phyloP scores from a whole-genome alignment of 805 yeast species.

The Pichia kluyveri region DNA sequence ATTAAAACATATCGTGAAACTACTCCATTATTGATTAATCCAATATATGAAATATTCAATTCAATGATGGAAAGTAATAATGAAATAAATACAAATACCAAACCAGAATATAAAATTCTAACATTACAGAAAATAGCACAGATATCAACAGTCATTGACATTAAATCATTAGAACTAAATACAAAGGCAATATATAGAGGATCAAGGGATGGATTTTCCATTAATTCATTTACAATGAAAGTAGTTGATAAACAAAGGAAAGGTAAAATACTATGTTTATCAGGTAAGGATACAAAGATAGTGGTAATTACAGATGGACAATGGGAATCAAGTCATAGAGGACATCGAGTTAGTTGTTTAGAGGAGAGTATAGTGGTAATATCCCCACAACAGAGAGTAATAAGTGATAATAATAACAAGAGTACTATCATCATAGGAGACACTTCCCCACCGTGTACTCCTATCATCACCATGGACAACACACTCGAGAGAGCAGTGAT shows the following conservation, averaged over 20 bases:
- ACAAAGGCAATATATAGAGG: constrained; percentile 63
- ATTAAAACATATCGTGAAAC: neutral
- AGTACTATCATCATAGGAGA: too few species aligned
- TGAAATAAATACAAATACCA: neutral
- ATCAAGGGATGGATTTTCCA: constrained; percentile 74
- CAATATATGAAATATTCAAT: neutral
- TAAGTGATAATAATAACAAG: too few species aligned
- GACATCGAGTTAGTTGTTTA: too few species aligned
- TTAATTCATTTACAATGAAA: constrained; percentile 75
- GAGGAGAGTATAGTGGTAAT: too few species aligned
- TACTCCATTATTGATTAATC: neutral
- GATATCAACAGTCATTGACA: constrained; percentile 27
- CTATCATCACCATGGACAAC: too few species aligned
- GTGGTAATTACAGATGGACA: neutral
- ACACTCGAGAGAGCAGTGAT: too few species aligned
- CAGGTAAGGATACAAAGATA: constrained; percentile 29
- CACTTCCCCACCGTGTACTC: too few species aligned
- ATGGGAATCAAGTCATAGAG: too few species aligned
- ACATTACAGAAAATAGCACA: constrained; percentile 29
- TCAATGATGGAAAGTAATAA: neutral
- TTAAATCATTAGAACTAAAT: constrained; percentile 24
- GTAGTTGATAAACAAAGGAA: constrained; percentile 82
- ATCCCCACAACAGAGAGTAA: too few species aligned
- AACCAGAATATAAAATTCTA: constrained; percentile 29
- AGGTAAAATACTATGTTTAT: constrained; percentile 49